Conservation (phyloP, 805 yeast species). For the Yamadazyma takamatsuzukensis region DNA sequence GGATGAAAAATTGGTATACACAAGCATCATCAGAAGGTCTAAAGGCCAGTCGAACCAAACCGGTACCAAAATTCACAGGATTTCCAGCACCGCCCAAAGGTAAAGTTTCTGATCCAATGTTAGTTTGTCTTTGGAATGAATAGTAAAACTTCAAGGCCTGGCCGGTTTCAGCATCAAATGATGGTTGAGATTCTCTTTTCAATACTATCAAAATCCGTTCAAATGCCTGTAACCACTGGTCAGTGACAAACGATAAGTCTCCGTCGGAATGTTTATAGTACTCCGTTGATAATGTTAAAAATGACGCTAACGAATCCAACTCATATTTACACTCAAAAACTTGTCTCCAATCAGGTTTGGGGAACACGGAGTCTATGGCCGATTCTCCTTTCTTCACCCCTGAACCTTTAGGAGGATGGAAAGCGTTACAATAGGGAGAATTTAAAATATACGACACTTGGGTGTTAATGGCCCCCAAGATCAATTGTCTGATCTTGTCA, state of each 20-base stretch:
- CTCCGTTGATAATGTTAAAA: conserved; percentile 69
- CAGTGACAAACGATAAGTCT: conserved; percentile 46
- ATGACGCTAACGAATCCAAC: conserved; percentile 80
- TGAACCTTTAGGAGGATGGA: conserved; percentile 72
- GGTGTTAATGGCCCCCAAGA: conserved; percentile 76
- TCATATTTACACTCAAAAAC: conserved; percentile 92
- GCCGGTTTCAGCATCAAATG: conserved; percentile 53
- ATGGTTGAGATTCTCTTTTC: conserved; percentile 56
- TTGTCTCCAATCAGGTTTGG: conserved; percentile 62
- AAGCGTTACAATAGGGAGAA: conserved; percentile 87
- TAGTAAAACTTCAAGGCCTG: conserved; percentile 49
- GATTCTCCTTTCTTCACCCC: conserved; percentile 47
- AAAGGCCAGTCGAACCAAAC: conserved; percentile 76
- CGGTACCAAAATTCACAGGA: conserved; percentile 70
- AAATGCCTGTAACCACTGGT: conserved; percentile 58
- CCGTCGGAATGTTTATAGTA: conserved; percentile 52
- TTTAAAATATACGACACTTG: conserved; percentile 62
- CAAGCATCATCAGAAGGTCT: conserved; percentile 89
- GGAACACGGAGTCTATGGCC: conserved; percentile 62
- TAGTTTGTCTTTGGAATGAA: conserved; percentile 69
- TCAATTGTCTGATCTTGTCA: conserved; percentile 42
- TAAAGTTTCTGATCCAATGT: conserved; percentile 76
- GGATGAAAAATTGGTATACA: conserved; percentile 74
- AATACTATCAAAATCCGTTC: conserved; percentile 50
- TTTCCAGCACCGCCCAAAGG: conserved; percentile 78